phyloP scores from a whole-genome alignment of 192 early-diverging fungal species.

The Gonapodya sp. region DNA sequence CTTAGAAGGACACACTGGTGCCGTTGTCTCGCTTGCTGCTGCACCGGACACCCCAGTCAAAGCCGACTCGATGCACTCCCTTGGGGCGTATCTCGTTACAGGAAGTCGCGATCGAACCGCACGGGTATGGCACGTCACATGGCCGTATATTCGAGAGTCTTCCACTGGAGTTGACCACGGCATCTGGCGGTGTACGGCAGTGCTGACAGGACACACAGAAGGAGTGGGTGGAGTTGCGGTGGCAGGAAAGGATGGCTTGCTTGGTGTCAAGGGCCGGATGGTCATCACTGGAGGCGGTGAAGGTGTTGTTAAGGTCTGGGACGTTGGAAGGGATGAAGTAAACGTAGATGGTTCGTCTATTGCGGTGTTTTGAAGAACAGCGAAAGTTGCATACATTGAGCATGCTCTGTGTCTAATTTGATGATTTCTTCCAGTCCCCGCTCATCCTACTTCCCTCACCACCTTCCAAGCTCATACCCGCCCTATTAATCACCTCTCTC shows the following conservation, averaged over 20 bases:
- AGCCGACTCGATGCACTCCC: slow-evolving; percentile 55
- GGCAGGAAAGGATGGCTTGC: neutral
- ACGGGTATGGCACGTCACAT: slow-evolving; percentile 2
- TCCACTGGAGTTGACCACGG: neutral
- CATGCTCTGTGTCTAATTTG: no score
- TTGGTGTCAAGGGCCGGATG: neutral
- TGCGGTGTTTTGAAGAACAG: no score
- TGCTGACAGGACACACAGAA: neutral
- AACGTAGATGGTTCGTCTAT: no score
- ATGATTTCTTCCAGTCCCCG: neutral
- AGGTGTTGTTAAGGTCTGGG: slow-evolving; percentile 71
- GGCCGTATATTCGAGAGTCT: neutral
- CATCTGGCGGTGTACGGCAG: neutral
- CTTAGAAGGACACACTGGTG: slow-evolving; percentile 82
- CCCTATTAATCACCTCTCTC: slow-evolving; percentile 86
- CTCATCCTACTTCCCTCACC: slow-evolving; percentile 41
- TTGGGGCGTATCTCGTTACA: slow-evolving; percentile 58
- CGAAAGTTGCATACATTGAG: no score
- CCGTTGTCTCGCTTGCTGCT: slow-evolving; percentile 80
- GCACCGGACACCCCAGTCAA: neutral
- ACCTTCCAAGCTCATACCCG: slow-evolving; percentile 94
- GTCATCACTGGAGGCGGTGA: neutral
- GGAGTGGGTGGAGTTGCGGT: neutral
- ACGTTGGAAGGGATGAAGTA: slow-evolving; percentile 53
- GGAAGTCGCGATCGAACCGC: slow-evolving; percentile 87